These are phyloP conservation scores for Coemansia sp. DNA, from an alignment of 192 early-diverging fungal species.

Conservation along the genomic window DNA sequence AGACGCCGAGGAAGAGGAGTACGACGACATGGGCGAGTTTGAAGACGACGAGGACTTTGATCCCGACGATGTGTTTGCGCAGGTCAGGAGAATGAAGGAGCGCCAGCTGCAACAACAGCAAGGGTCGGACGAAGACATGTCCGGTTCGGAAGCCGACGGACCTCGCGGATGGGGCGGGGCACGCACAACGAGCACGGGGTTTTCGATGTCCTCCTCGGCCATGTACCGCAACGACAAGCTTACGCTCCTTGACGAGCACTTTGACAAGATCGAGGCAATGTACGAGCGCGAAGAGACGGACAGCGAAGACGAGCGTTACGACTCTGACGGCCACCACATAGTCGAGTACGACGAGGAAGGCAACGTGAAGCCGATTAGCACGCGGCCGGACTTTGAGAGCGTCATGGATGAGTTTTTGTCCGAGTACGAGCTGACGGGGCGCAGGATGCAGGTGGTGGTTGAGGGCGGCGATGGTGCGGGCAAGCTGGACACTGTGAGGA, in stretches of 20 bases:
- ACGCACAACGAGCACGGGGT: slow-evolving; percentile 53
- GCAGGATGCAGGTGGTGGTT: slow-evolving; percentile 62
- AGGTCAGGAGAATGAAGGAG: slow-evolving; percentile 49
- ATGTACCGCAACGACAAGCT: slow-evolving; percentile 92
- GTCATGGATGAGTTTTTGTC: slow-evolving; percentile 76
- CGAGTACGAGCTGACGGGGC: slow-evolving; percentile 72
- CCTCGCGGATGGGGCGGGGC: slow-evolving; percentile 41
- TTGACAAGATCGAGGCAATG: slow-evolving; percentile 70
- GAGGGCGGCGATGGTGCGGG: slow-evolving; percentile 62
- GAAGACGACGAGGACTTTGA: slow-evolving; percentile 44
- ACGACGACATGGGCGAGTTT: slow-evolving; percentile 51
- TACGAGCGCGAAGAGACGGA: slow-evolving; percentile 40
- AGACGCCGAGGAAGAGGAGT: slow-evolving; percentile 56
- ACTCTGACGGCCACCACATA: slow-evolving; percentile 56
- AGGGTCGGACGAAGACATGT: slow-evolving; percentile 47
- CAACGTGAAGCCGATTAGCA: slow-evolving; percentile 52
- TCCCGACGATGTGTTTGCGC: slow-evolving; percentile 45
- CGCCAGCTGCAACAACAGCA: slow-evolving; percentile 13
- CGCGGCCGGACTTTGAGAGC: slow-evolving; percentile 68
- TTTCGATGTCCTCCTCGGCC: slow-evolving; percentile 90
- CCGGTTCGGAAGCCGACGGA: slow-evolving; percentile 8
- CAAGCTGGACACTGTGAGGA: slow-evolving; percentile 62
- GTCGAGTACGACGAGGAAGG: slow-evolving; percentile 57
- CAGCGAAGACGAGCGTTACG: slow-evolving; percentile 45
- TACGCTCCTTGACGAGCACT: slow-evolving; percentile 88